Conservation (phyloP, 208 protist genomes). For the Trypanosoma platydactyli region DNA sequence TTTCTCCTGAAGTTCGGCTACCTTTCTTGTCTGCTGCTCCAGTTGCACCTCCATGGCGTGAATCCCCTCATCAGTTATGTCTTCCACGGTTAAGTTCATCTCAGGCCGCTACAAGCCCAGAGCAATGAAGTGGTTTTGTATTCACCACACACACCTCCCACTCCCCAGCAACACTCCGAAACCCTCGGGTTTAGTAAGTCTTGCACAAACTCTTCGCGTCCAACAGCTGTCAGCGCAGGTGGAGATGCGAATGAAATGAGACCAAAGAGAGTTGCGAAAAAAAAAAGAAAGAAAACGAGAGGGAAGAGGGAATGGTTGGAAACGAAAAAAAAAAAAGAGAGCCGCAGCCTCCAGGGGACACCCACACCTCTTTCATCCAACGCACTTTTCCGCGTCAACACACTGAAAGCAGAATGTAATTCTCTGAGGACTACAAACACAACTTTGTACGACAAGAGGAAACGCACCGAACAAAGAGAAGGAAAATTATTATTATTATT, state of each 20-base stretch:
- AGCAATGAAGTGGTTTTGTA: too few species aligned
- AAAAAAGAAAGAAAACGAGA: not conserved
- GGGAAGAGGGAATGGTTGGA: conserved; percentile 3
- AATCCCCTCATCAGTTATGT: conserved; percentile 51
- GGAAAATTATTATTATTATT: not conserved
- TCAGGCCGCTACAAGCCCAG: too few species aligned
- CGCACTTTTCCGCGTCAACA: too few species aligned
- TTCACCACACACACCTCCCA: not conserved
- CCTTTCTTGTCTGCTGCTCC: conserved; percentile 41
- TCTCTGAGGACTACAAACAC: too few species aligned
- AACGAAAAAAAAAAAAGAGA: conserved; percentile 3
- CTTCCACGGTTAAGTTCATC: conserved; percentile 30
- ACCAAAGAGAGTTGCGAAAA: not conserved
- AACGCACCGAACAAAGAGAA: not conserved
- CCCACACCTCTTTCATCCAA: not conserved
- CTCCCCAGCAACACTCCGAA: not conserved
- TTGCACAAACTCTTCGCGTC: too few species aligned
- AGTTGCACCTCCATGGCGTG: conserved; percentile 36
- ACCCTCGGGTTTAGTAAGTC: not conserved
- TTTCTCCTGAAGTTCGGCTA: conserved; percentile 57
- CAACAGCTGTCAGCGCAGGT: too few species aligned
- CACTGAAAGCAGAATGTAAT: too few species aligned
- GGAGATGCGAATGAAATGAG: too few species aligned
- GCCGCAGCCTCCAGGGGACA: too few species aligned
- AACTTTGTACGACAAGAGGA: too few species aligned